Evolutionary conservation across 176 grass and related monocot genomes (phyloP).

Genomic region (Oryza longistaminata): DNA sequence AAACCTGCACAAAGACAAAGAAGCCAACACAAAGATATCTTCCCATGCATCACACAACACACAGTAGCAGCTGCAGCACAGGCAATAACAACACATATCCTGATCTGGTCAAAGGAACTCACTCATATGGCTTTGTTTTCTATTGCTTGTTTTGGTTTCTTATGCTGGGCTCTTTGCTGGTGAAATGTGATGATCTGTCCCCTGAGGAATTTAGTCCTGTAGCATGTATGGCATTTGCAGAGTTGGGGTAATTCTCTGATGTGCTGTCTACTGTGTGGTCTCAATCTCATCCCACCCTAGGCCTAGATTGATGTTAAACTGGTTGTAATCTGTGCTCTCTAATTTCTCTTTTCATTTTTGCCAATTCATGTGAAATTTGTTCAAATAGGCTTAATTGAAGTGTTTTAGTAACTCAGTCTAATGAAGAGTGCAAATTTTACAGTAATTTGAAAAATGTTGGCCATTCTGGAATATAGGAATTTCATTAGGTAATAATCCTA

Average conservation of each 20-base stretch:
- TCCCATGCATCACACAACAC: conserved; percentile 42
- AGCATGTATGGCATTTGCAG: not conserved
- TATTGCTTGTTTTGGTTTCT: conserved; percentile 42
- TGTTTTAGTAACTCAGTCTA: not conserved
- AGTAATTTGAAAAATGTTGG: not conserved
- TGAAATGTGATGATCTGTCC: conserved; percentile 38
- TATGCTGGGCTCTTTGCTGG: conserved; percentile 8
- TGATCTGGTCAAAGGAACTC: conserved; percentile 61
- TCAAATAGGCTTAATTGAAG: not conserved
- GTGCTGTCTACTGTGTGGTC: not conserved
- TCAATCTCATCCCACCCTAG: not conserved
- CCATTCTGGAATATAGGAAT: not conserved
- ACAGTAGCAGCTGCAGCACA: conserved; percentile 5
- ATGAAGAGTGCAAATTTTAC: not conserved
- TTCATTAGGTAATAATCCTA: not conserved
- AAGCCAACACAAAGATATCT: conserved; percentile 51
- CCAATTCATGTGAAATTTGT: not conserved
- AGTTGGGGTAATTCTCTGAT: not conserved
- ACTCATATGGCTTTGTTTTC: conserved; percentile 39
- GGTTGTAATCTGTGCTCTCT: not conserved
- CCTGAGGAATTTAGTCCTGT: not conserved
- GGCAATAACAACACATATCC: conserved; percentile 12
- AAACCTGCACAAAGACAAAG: conserved; percentile 56
- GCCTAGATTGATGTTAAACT: not conserved
- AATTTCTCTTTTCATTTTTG: not conserved